Conservation (phyloP, 2,329 filamentous ascomycete genomes). For the Neofusicoccum parvum region DNA sequence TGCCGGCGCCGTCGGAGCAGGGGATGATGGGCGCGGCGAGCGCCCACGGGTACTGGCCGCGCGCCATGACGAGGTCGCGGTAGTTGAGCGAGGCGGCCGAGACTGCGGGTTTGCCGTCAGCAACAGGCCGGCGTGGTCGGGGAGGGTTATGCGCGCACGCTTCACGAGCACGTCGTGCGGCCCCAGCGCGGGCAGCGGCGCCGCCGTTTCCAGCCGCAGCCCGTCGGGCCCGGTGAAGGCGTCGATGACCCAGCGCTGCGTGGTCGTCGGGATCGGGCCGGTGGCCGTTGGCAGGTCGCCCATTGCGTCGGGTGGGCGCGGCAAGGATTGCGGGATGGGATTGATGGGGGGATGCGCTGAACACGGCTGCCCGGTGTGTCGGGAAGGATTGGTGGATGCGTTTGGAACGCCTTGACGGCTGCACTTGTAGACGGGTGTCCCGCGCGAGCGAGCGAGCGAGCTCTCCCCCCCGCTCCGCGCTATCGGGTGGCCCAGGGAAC, state of each 20-base stretch:
- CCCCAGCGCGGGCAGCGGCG: conserved; percentile 61
- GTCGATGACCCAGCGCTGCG: conserved; percentile 6
- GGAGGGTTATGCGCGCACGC: conserved; percentile 36
- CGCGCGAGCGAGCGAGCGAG: no score
- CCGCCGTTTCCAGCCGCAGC: conserved; percentile 36
- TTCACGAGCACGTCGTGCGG: conserved; percentile 74
- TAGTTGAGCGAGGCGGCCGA: conserved; percentile 53
- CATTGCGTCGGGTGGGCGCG: no score
- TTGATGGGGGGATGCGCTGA: no score
- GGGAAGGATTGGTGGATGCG: no score
- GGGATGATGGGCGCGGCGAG: conserved; percentile 43
- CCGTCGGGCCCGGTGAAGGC: conserved; percentile 2
- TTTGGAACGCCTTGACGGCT: no score
- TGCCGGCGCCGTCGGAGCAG: conserved; percentile 65
- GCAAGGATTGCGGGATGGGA: no score
- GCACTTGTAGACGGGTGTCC: no score
- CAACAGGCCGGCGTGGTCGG: background rate
- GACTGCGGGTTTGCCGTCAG: conserved; percentile 33
- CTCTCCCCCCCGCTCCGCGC: no score
- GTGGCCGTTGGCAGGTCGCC: no score
- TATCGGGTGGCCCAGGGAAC: no score
- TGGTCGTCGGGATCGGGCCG: background rate
- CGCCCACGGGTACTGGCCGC: conserved; percentile 39
- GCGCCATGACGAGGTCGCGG: conserved; percentile 52
- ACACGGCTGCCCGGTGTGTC: no score